A percentile compares a stretch with the other conserved stretches of the same genome.
phyloP scores from a whole-genome alignment of 2,329 filamentous ascomycete species.

The Nigrospora osmanthi region DNA sequence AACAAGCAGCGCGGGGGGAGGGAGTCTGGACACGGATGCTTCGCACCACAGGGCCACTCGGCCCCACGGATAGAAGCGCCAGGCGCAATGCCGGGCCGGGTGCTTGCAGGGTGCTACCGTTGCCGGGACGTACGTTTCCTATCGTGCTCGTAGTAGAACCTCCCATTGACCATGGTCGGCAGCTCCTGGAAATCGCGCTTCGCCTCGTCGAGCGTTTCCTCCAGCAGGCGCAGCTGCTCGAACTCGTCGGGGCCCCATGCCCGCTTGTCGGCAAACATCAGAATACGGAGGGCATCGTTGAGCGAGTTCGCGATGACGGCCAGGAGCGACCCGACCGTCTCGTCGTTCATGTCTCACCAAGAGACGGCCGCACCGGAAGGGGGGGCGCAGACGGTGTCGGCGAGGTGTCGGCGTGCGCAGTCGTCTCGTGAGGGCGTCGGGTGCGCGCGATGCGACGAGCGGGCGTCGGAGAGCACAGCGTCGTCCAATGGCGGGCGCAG shows the following conservation, averaged over 20 bases:
- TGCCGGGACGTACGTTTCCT: constrained; percentile 35
- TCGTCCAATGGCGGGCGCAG: too few relatives aligned
- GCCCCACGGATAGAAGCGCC: too few relatives aligned
- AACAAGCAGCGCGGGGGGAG: too few relatives aligned
- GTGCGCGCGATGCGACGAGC: too few relatives aligned
- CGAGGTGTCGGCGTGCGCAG: too few relatives aligned
- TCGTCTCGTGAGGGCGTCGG: too few relatives aligned
- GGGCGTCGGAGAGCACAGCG: too few relatives aligned
- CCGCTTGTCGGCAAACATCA: constrained; percentile 49
- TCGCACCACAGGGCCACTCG: too few relatives aligned
- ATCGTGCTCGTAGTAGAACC: constrained; percentile 51
- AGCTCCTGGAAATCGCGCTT: constrained; percentile 54
- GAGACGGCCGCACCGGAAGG: background rate
- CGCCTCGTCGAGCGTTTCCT: constrained; percentile 49
- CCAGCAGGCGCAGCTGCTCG: constrained; percentile 48
- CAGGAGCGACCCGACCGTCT: constrained; percentile 51
- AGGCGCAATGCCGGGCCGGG: too few relatives aligned
- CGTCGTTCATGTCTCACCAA: constrained; percentile 27
- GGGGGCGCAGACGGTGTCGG: background rate
- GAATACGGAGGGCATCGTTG: constrained; percentile 43
- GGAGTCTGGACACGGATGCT: too few relatives aligned
- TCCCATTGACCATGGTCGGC: constrained; percentile 44
- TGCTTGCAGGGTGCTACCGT: constrained; percentile 4
- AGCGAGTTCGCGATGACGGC: constrained; percentile 48
- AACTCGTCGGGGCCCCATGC: constrained; percentile 53